Evolutionary conservation across 192 early-diverging fungal genomes (phyloP).

Genomic region (Gonapodya sp.): DNA sequence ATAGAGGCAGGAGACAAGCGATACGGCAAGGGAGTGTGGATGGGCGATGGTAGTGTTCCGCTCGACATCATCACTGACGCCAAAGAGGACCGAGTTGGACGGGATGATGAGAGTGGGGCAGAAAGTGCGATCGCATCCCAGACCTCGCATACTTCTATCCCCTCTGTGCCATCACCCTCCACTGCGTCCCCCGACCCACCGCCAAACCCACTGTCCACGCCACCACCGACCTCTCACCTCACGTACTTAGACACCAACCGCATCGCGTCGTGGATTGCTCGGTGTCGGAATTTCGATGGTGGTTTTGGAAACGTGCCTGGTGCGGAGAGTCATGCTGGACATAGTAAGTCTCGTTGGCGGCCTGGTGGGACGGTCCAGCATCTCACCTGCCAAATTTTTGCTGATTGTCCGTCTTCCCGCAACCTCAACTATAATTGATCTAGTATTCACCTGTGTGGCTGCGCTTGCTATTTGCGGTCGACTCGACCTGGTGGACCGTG

Average conservation of each 20-base stretch:
- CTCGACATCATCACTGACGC: no score
- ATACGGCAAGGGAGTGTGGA: neutral
- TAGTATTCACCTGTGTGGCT: constrained; percentile 85
- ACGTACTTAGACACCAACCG: constrained; percentile 52
- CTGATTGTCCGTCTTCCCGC: no score
- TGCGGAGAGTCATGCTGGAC: constrained; percentile 84
- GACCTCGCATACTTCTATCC: no score
- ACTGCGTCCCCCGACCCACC: neutral
- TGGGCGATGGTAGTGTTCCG: neutral
- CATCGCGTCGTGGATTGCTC: constrained; percentile 59
- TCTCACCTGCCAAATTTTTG: neutral
- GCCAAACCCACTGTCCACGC: neutral
- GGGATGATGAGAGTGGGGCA: neutral
- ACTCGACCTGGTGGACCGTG: constrained; percentile 69
- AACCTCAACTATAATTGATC: no score
- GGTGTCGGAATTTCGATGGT: constrained; percentile 92
- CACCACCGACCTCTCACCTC: constrained; percentile 22
- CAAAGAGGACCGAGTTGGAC: neutral
- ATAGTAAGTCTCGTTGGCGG: constrained; percentile 32
- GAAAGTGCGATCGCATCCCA: neutral
- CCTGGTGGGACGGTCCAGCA: neutral
- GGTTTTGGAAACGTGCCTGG: constrained; percentile 85
- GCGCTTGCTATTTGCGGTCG: constrained; percentile 71
- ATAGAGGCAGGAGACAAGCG: constrained; percentile 26
- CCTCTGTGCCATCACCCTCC: neutral